Percentiles rank a stretch among this genome's conserved stretches.
phyloP scores from a whole-genome alignment of 2,329 filamentous ascomycete genomes.

The Biscogniauxia mediterranea region DNA sequence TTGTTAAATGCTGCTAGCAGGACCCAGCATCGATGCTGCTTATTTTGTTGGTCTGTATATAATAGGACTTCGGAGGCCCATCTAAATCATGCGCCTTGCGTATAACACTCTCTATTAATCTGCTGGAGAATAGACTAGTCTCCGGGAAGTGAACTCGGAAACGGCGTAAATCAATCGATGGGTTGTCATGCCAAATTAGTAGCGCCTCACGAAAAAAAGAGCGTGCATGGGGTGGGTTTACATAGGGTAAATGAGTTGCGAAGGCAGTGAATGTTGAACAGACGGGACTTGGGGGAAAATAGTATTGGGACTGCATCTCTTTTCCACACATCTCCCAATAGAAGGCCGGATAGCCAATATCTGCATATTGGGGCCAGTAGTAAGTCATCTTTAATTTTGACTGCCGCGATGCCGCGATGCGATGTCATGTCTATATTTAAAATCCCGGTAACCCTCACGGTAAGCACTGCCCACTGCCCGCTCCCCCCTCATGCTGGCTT shows the following conservation, averaged over 20 bases:
- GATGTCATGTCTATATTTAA: not conserved
- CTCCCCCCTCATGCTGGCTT: too few species aligned
- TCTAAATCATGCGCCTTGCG: too few species aligned
- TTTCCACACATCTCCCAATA: not conserved
- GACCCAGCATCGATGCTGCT: not conserved
- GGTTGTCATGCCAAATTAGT: not conserved
- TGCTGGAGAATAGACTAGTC: too few species aligned
- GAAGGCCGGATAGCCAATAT: not conserved
- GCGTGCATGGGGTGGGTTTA: not conserved
- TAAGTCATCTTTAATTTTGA: not conserved
- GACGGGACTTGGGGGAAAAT: too few species aligned
- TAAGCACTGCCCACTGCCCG: not conserved
- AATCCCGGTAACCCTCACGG: not conserved
- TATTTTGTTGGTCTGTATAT: not conserved
- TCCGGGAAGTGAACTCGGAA: too few species aligned
- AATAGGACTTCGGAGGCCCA: not conserved
- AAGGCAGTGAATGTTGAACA: too few species aligned
- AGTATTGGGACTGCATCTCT: not conserved
- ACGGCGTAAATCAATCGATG: not conserved
- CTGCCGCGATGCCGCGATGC: not conserved
- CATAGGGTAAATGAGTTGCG: too few species aligned
- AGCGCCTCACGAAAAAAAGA: not conserved
- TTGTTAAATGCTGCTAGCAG: not conserved
- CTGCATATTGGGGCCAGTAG: not conserved
- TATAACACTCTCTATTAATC: too few species aligned